Conservation (phyloP, 371 early-diverging fungal genomes). For the Rhizopus microsporus region DNA sequence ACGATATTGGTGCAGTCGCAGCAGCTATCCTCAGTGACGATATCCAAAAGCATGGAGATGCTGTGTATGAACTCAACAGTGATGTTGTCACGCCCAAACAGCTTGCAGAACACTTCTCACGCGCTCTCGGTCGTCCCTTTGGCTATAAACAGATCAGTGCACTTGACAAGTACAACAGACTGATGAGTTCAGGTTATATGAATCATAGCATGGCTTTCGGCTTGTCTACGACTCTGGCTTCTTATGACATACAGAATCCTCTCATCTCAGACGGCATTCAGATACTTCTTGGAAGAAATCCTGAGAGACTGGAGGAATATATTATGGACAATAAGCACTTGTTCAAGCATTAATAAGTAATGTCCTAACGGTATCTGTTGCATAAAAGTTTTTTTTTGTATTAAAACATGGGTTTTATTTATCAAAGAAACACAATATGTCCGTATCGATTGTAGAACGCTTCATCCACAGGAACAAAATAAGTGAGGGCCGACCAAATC, state of each 20-base stretch:
- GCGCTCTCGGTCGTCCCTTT: constrained; percentile 14
- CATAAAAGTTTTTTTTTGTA: too few species aligned
- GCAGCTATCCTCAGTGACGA: constrained; percentile 21
- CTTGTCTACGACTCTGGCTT: background rate
- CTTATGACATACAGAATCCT: background rate
- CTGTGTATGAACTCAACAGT: constrained; percentile 19
- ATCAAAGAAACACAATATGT: too few species aligned
- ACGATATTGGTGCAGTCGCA: constrained; percentile 31
- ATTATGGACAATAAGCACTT: constrained; percentile 4
- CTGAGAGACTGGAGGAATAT: constrained; percentile 21
- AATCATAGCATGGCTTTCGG: constrained; percentile 9
- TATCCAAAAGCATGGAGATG: constrained; percentile 23
- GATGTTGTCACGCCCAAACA: constrained; percentile 8
- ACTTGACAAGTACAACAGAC: constrained; percentile 9
- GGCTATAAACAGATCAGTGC: constrained; percentile 9
- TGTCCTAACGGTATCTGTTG: too few species aligned
- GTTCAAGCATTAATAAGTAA: too few species aligned
- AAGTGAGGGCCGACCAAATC: too few species aligned
- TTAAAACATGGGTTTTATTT: too few species aligned
- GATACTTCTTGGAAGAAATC: constrained; percentile 17
- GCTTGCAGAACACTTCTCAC: constrained; percentile 11
- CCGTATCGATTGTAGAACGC: too few species aligned
- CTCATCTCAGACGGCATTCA: background rate
- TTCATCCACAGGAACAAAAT: too few species aligned
- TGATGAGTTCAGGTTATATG: constrained; percentile 9